phyloP scores from a whole-genome alignment of 2,329 filamentous ascomycete genomes.

The Neofusicoccum sp. region DNA sequence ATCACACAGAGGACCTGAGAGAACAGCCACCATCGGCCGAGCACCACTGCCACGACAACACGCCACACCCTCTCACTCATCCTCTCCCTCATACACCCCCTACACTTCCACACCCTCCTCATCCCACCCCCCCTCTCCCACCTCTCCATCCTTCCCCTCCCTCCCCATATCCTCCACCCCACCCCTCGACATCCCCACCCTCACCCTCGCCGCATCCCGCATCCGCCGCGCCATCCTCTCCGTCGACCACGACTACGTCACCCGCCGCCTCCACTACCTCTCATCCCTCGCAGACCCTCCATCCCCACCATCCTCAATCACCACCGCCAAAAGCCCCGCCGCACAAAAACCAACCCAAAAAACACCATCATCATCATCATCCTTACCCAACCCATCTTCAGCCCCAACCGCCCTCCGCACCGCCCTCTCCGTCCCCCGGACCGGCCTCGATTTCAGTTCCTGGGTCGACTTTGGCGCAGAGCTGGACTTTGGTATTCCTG shows the following conservation, averaged over 20 bases:
- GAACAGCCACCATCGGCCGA: too few species aligned
- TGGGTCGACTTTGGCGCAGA: conserved; percentile 6
- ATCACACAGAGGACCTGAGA: too few species aligned
- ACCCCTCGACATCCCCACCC: not conserved
- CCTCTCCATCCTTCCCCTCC: not conserved
- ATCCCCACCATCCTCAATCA: not conserved
- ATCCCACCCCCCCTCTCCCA: not conserved
- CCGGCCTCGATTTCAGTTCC: conserved; percentile 11
- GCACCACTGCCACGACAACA: too few species aligned
- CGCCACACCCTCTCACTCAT: too few species aligned
- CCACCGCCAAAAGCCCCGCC: not conserved
- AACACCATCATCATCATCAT: not conserved
- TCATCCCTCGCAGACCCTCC: not conserved
- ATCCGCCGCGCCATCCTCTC: conserved; percentile 1
- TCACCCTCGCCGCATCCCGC: not conserved
- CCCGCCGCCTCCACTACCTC: not conserved
- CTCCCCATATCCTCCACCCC: not conserved
- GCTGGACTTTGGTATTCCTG: not conserved
- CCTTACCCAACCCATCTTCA: too few species aligned
- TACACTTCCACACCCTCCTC: not conserved
- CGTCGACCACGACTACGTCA: conserved; percentile 1
- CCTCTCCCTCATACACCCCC: too few species aligned
- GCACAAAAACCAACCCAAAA: too few species aligned
- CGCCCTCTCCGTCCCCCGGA: not conserved
- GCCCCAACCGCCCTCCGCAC: not conserved